These are phyloP conservation scores for Ganoderma boninense DNA, from an alignment of 1,284 basidiomycete species.

Conservation along the genomic window DNA sequence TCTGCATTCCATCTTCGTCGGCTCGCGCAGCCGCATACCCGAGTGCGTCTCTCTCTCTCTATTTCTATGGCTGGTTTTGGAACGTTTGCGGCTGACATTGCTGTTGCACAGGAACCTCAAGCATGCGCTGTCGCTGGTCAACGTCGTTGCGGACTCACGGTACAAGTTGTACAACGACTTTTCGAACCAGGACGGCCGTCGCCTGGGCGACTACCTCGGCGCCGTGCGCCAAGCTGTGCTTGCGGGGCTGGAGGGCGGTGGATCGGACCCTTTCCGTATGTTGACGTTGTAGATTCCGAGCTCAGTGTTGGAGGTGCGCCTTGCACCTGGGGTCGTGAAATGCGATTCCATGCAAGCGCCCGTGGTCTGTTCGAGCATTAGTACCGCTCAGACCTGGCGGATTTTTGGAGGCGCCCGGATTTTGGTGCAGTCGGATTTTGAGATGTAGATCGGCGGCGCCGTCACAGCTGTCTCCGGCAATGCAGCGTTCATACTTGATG, in stretches of 20 bases:
- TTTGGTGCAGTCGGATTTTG: too few species aligned
- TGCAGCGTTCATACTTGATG: too few species aligned
- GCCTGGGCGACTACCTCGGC: constrained; percentile 76
- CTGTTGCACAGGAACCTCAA: constrained; percentile 77
- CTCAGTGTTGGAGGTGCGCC: background rate
- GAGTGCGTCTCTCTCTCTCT: constrained; percentile 58
- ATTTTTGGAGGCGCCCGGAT: too few species aligned
- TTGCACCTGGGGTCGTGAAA: background rate
- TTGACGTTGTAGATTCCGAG: constrained; percentile 37
- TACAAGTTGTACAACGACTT: constrained; percentile 92
- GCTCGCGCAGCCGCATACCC: constrained; percentile 71
- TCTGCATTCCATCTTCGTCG: constrained; percentile 79
- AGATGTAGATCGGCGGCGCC: too few species aligned
- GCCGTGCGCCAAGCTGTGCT: constrained; percentile 77
- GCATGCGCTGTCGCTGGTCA: constrained; percentile 79
- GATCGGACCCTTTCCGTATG: constrained; percentile 74
- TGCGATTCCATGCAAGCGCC: background rate
- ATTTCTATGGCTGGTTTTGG: background rate
- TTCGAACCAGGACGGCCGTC: constrained; percentile 61
- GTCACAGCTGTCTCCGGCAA: too few species aligned
- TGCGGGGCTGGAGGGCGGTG: constrained; percentile 74
- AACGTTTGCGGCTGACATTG: background rate
- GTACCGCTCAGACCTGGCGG: too few species aligned
- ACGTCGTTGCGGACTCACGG: constrained; percentile 89
- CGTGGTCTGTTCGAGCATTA: too few species aligned